Conservation (phyloP, 768 basidiomycete genomes). For the Tephrocybe rancida region DNA sequence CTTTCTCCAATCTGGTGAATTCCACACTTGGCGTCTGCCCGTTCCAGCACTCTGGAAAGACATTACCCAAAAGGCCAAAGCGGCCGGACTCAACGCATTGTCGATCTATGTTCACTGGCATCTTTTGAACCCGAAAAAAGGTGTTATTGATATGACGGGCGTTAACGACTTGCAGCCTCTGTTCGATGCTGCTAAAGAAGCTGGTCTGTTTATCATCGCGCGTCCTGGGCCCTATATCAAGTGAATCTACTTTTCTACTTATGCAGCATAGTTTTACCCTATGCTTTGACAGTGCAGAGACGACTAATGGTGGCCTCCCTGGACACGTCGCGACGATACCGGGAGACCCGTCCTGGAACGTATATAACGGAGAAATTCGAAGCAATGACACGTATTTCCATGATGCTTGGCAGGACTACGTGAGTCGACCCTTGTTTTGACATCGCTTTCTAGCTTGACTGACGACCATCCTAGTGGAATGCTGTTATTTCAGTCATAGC, state of each 20-base stretch:
- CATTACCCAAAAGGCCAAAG: slow-evolving; percentile 18
- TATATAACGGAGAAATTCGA: slow-evolving; percentile 19
- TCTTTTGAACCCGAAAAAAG: slow-evolving; percentile 17
- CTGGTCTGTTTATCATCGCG: slow-evolving; percentile 17
- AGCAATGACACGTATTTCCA: slow-evolving; percentile 19
- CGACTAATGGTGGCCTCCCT: slow-evolving; percentile 15
- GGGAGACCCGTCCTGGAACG: slow-evolving; percentile 18
- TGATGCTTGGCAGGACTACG: slow-evolving; percentile 20
- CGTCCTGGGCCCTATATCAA: slow-evolving; percentile 20
- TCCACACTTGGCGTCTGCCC: slow-evolving; percentile 19
- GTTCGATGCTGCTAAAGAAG: slow-evolving; percentile 20
- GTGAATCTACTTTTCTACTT: not conserved
- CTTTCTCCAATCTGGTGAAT: slow-evolving; percentile 19
- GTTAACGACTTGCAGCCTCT: slow-evolving; percentile 17
- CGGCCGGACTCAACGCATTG: slow-evolving; percentile 16
- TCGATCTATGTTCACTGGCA: slow-evolving; percentile 21
- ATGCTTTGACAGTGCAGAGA: slow-evolving; percentile 14
- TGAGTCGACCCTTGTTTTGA: not conserved
- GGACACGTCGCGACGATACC: slow-evolving; percentile 19
- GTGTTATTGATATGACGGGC: slow-evolving; percentile 17
- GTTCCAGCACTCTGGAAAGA: slow-evolving; percentile 18
- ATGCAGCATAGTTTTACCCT: not conserved
- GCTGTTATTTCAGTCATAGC: slow-evolving; percentile 16
- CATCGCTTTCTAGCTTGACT: not conserved
- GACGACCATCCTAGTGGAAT: slow-evolving; percentile 11